A percentile compares a stretch with the other conserved stretches of the same genome.
Evolutionary conservation across 2,329 filamentous ascomycete genomes (phyloP).

Genomic region (Calonectria fujianensis): DNA sequence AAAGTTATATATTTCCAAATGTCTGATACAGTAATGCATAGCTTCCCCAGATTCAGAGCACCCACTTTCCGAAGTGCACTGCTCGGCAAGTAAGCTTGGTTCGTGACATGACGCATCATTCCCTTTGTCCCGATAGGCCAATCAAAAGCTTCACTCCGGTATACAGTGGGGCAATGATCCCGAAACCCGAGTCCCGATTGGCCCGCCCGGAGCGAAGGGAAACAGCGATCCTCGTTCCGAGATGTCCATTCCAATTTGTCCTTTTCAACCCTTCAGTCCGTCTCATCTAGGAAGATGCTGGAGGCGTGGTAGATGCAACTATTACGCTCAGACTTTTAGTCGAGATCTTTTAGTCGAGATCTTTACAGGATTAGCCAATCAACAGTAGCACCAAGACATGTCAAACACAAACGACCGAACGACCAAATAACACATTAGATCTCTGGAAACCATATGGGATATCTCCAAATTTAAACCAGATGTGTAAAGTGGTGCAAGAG

Average conservation of each 20-base stretch:
- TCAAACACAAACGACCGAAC: not conserved
- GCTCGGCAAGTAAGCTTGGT: not conserved
- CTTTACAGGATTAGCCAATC: not conserved
- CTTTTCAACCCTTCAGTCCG: not conserved
- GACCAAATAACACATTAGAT: not conserved
- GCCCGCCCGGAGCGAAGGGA: not conserved
- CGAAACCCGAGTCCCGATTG: constrained; percentile 26
- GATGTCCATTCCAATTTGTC: constrained; percentile 24
- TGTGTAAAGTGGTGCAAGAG: not conserved
- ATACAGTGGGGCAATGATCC: not conserved
- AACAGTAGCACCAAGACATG: not conserved
- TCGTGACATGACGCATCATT: not conserved
- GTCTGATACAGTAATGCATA: not conserved
- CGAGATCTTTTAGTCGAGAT: not conserved
- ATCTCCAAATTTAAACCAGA: not conserved
- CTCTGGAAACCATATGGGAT: not conserved
- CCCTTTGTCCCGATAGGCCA: not conserved
- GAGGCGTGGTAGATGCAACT: not conserved
- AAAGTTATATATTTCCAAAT: not conserved
- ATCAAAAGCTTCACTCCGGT: not conserved
- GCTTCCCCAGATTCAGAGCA: not conserved
- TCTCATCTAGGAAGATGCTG: not conserved
- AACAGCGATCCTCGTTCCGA: constrained; percentile 8
- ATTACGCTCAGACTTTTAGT: not conserved
- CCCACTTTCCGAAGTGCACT: constrained; percentile 6